Evolutionary conservation across 345 rosid species (phyloP).

Genomic region (Conringia planisiliqua): DNA sequence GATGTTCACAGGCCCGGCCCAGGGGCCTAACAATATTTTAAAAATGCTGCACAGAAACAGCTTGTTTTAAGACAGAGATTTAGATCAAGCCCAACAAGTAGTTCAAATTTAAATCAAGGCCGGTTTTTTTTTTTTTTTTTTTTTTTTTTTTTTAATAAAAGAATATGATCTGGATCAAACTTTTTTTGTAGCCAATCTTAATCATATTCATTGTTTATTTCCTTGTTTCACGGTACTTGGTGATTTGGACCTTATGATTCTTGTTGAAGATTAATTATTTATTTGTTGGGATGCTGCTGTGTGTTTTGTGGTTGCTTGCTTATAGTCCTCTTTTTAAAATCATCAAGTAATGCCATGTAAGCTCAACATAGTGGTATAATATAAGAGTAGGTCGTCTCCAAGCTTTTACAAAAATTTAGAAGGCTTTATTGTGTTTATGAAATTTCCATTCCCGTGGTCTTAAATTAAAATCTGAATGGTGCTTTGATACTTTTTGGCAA

Average conservation of each 20-base stretch:
- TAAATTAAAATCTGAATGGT: background rate
- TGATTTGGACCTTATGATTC: background rate
- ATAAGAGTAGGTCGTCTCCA: background rate
- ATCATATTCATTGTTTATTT: background rate
- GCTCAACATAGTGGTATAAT: background rate
- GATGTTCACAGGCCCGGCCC: too few relatives aligned
- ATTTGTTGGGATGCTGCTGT: background rate
- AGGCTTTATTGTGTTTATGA: slow-evolving; percentile 18
- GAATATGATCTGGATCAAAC: too few relatives aligned
- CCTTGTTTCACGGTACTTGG: background rate
- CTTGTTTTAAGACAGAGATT: too few relatives aligned
- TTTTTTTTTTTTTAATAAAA: too few relatives aligned
- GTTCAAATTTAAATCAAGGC: too few relatives aligned
- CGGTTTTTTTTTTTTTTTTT: too few relatives aligned
- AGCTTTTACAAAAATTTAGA: slow-evolving; percentile 11
- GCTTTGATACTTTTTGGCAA: slow-evolving; percentile 13
- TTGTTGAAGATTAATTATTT: background rate
- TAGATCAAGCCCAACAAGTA: too few relatives aligned
- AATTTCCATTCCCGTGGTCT: background rate
- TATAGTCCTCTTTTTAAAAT: too few relatives aligned
- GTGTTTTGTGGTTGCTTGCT: too few relatives aligned
- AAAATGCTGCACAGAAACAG: too few relatives aligned
- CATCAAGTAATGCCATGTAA: slow-evolving; percentile 9
- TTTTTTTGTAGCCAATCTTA: slow-evolving; percentile 4
- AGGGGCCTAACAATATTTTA: too few relatives aligned